Percentiles rank a stretch among this genome's conserved stretches.
Conservation (phyloP, 352 stramenopile genomes). For the Pythium aquatile region DNA sequence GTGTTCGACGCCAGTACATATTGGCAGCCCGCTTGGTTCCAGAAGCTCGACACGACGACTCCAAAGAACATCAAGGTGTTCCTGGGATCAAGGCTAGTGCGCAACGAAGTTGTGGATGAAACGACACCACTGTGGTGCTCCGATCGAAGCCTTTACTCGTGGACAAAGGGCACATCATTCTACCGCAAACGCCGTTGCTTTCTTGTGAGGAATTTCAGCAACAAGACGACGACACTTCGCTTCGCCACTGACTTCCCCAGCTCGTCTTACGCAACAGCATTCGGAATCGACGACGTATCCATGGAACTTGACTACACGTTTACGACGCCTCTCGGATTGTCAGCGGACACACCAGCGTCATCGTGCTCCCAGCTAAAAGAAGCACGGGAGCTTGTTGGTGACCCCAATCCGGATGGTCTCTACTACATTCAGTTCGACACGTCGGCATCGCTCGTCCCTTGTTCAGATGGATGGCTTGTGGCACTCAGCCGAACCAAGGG, state of each 20-base stretch:
- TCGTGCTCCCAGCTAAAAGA: constrained; percentile 55
- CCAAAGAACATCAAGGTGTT: constrained; percentile 47
- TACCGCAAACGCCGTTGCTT: constrained; percentile 38
- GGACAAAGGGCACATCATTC: constrained; percentile 31
- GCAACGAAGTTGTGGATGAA: constrained; percentile 39
- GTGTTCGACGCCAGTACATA: constrained; percentile 39
- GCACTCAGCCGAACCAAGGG: constrained; percentile 45
- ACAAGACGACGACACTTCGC: constrained; percentile 35
- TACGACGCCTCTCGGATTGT: constrained; percentile 45
- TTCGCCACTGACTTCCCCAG: constrained; percentile 49
- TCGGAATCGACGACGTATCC: constrained; percentile 65
- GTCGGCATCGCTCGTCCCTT: constrained; percentile 37
- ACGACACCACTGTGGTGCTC: constrained; percentile 41
- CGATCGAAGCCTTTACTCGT: constrained; percentile 26
- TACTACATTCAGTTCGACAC: constrained; percentile 52
- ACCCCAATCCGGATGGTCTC: constrained; percentile 51
- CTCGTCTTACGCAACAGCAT: constrained; percentile 36
- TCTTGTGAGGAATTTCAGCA: constrained; percentile 40
- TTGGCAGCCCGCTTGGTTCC: constrained; percentile 21
- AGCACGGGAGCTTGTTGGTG: constrained; percentile 31
- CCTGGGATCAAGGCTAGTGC: constrained; percentile 41
- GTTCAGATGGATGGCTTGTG: constrained; percentile 59
- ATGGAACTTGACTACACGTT: constrained; percentile 61
- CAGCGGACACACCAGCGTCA: constrained; percentile 37
- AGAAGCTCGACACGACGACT: constrained; percentile 33